These are phyloP conservation scores for Dendrocalamus sinicus DNA, from an alignment of 176 grass and related monocot species.

Conservation along the genomic window DNA sequence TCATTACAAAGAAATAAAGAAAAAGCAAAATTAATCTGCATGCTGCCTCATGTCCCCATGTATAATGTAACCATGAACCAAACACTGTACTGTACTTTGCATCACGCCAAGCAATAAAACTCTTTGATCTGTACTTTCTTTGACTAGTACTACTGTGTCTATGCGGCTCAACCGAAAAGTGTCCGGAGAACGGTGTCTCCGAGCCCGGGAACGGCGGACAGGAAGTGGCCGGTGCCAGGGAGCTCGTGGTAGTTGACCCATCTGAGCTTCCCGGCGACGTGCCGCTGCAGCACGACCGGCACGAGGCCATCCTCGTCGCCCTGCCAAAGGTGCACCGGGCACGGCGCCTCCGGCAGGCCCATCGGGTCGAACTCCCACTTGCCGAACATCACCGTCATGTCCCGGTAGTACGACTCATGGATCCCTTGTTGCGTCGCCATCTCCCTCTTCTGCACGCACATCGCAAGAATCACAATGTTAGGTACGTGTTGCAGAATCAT, in stretches of 20 bases:
- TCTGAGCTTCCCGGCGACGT: conserved; percentile 48
- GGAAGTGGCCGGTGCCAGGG: conserved; percentile 60
- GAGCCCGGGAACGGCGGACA: conserved; percentile 52
- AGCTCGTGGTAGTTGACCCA: conserved; percentile 80
- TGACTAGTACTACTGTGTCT: background rate
- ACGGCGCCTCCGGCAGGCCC: conserved; percentile 56
- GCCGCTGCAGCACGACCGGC: conserved; percentile 62
- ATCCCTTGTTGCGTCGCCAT: conserved; percentile 73
- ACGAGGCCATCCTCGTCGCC: conserved; percentile 81
- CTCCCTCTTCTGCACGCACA: conserved; percentile 49
- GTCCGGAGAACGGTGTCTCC: conserved; percentile 67
- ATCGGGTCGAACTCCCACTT: conserved; percentile 82
- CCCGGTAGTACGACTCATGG: conserved; percentile 67
- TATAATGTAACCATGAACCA: background rate
- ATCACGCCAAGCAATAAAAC: conserved; percentile 4
- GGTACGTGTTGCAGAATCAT: background rate
- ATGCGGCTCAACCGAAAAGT: conserved; percentile 42
- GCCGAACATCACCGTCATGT: conserved; percentile 79
- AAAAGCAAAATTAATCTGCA: conserved; percentile 26
- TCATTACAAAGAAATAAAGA: background rate
- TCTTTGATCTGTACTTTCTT: background rate
- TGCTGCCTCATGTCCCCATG: conserved; percentile 16
- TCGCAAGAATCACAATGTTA: background rate
- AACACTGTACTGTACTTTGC: background rate
- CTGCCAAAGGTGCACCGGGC: conserved; percentile 72